Conservation (phyloP, 805 yeast genomes). For the Tetrapisispora arboricola region DNA sequence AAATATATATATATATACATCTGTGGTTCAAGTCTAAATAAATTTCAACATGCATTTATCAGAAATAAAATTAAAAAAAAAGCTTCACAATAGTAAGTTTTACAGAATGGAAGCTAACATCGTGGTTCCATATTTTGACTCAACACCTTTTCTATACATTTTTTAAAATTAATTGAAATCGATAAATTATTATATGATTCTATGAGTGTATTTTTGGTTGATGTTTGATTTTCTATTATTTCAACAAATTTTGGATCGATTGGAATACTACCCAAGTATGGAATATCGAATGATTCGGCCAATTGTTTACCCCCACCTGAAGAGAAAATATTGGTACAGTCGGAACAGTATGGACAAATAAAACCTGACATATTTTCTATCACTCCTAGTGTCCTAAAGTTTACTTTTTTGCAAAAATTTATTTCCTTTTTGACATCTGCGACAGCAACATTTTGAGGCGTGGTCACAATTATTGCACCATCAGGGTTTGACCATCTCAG, state of each 20-base stretch:
- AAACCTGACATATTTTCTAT: slow-evolving; percentile 97
- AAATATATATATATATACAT: too few relatives aligned
- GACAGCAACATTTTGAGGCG: slow-evolving; percentile 89
- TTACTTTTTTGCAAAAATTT: slow-evolving; percentile 81
- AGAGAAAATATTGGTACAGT: slow-evolving; percentile 84
- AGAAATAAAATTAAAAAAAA: too few relatives aligned
- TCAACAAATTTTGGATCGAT: slow-evolving; percentile 88
- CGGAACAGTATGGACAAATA: slow-evolving; percentile 87
- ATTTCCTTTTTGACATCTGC: slow-evolving; percentile 93
- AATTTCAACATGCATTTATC: too few relatives aligned
- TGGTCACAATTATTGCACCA: slow-evolving; percentile 91
- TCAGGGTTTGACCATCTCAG: slow-evolving; percentile 61
- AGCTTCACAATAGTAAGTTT: too few relatives aligned
- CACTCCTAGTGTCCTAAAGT: slow-evolving; percentile 69
- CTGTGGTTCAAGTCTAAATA: too few relatives aligned
- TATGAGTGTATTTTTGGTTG: slow-evolving; percentile 23
- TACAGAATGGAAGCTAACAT: background rate
- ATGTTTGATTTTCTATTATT: slow-evolving; percentile 54
- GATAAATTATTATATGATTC: slow-evolving; percentile 30
- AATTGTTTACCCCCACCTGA: slow-evolving; percentile 81
- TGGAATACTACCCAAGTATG: slow-evolving; percentile 80
- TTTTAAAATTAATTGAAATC: slow-evolving; percentile 34
- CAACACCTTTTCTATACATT: slow-evolving; percentile 33
- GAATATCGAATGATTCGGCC: slow-evolving; percentile 50
- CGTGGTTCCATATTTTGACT: background rate